Evolutionary conservation across 2,329 filamentous ascomycete genomes (phyloP), one percentile per base, ranked within the genome.

Genomic region (Beauveria asiatica): DNA sequence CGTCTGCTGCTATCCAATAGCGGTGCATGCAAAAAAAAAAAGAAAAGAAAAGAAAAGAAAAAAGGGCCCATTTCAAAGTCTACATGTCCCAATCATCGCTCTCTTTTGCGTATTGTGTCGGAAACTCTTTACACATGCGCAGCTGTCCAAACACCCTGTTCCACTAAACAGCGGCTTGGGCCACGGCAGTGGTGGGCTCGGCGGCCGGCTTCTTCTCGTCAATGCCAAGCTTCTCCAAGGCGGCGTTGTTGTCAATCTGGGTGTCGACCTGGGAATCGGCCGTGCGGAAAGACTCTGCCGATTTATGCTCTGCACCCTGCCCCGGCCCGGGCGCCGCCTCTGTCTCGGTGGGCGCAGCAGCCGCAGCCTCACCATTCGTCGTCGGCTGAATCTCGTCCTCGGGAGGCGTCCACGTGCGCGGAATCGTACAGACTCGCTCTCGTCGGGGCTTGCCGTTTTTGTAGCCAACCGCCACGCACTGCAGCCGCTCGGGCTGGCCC

Each of bases 391-490:
- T 57, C 33, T 62, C 62, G 13, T 46, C 46, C 17, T 57, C 45
- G n/a, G 68, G 67, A 1, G 69, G 65, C 42, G 68, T 65, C 69
- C 71, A 79, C 5, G 71, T 73, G 69, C 74, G 78, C 23, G 78
- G 76, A 10, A 85, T 70, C 7, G 77, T 81, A 67, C 81, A 82
- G 39, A 85, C 73, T 48, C 72, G 70, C 67, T 80, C 79, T 16
- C 69, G 67, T 60, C 80, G 74, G 60, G 76, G 70, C 62, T 75
- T 70, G 16, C 79, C 78, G 3, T 74, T 73, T 55, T 74, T 70
- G 57, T 72, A 76, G 2, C 84, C 84, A 9, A 80, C 74, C 0
- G 80, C 80, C 5, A 84, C 52, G 59, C 83, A 85, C 62, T 80
- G 79, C 33, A 85, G 61, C 54, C 72, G 69, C 55, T 73, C 73